Conservation (phyloP, 768 basidiomycete species). For the Kwoniella dendrophila region DNA sequence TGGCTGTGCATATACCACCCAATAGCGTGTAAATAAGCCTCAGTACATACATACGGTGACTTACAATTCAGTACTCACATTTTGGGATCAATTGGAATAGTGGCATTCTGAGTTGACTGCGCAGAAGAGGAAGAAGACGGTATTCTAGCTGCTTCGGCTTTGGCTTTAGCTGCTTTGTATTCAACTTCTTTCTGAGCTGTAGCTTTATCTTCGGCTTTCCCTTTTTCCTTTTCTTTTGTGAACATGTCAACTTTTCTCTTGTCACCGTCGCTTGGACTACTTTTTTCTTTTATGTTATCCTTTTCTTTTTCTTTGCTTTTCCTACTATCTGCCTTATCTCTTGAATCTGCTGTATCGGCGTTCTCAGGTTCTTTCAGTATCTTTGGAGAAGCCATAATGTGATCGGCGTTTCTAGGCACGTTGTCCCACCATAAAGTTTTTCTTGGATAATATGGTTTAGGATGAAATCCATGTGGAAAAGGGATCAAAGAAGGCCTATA, state of each 20-base stretch:
- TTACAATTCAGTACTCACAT: constrained; percentile 24
- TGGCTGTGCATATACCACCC: constrained; percentile 19
- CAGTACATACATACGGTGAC: not conserved
- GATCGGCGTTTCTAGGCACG: constrained; percentile 40
- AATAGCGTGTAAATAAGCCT: not conserved
- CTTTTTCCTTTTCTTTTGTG: constrained; percentile 12
- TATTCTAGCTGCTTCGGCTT: not conserved
- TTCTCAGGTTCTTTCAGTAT: constrained; percentile 34
- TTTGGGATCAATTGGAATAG: constrained; percentile 24
- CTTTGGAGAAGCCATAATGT: constrained; percentile 39
- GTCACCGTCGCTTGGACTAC: not conserved
- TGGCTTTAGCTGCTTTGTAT: constrained; percentile 1
- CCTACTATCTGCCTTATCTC: constrained; percentile 6
- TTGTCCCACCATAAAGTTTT: constrained; percentile 49
- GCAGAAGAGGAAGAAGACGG: not conserved
- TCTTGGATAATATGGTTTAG: constrained; percentile 37
- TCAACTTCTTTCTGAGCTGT: not conserved
- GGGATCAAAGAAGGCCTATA: constrained; percentile 42
- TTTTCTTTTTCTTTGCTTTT: constrained; percentile 14
- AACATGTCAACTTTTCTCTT: not conserved
- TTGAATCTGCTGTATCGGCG: constrained; percentile 5
- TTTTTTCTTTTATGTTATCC: not conserved
- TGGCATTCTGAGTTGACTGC: not conserved
- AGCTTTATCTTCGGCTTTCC: constrained; percentile 25
- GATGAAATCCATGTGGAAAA: constrained; percentile 49